Percentiles rank a stretch among this genome's conserved stretches.
Conservation (phyloP, 108 stramenopile genomes). For the Asterionellopsis glacialis region DNA sequence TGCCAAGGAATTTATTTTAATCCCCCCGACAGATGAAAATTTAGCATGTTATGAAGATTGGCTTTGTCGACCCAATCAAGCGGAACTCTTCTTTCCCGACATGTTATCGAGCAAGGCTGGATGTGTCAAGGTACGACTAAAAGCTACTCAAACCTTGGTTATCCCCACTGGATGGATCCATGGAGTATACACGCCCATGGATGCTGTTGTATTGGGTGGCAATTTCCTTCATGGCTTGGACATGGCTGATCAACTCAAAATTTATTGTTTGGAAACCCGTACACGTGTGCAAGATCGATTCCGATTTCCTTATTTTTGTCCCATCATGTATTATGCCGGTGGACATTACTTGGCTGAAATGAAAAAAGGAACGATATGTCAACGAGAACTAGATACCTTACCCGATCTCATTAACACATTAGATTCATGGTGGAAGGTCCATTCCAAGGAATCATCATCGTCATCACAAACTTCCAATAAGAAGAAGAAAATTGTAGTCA, state of each 20-base stretch:
- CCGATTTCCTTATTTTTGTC: slow-evolving; percentile 47
- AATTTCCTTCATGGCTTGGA: slow-evolving; percentile 76
- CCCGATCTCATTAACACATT: slow-evolving; percentile 14
- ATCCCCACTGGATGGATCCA: slow-evolving; percentile 95
- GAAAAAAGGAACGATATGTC: slow-evolving; percentile 11
- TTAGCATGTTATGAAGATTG: slow-evolving; percentile 74
- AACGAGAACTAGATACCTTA: slow-evolving; percentile 25
- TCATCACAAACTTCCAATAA: not conserved
- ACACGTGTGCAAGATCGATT: slow-evolving; percentile 38
- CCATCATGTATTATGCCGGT: slow-evolving; percentile 39
- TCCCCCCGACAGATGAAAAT: slow-evolving; percentile 72
- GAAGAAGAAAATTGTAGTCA: slow-evolving; percentile 8
- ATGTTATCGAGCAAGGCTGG: slow-evolving; percentile 17
- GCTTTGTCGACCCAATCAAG: slow-evolving; percentile 62
- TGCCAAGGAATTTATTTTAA: slow-evolving; percentile 74
- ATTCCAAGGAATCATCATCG: slow-evolving; percentile 3
- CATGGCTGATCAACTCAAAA: slow-evolving; percentile 38
- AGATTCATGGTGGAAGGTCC: slow-evolving; percentile 26
- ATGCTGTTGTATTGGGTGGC: slow-evolving; percentile 86
- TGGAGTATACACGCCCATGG: slow-evolving; percentile 86
- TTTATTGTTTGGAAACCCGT: slow-evolving; percentile 43
- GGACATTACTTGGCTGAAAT: slow-evolving; percentile 29
- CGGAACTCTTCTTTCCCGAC: slow-evolving; percentile 49
- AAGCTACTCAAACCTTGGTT: slow-evolving; percentile 69
- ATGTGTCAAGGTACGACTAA: slow-evolving; percentile 45